A percentile compares a stretch with the other conserved stretches of the same genome.
phyloP scores from a whole-genome alignment of 2,329 filamentous ascomycete species.

The Paraphoma chrysanthemicola region DNA sequence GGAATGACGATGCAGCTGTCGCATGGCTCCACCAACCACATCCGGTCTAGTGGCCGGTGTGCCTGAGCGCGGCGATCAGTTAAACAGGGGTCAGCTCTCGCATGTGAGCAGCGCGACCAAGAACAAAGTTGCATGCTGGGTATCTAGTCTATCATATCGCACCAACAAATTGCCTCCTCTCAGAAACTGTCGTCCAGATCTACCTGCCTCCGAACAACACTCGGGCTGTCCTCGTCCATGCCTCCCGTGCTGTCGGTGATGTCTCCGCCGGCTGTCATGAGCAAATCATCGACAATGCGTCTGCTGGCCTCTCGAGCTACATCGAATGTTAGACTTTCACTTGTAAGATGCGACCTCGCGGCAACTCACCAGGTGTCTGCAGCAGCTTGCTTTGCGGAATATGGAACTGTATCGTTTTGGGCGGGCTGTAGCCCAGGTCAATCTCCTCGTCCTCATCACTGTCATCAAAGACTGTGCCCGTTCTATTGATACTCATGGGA shows the following conservation, averaged over 20 bases:
- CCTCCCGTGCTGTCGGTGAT: constrained; percentile 55
- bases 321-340: constrained; percentile 7
- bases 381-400: constrained; percentile 77
- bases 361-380: constrained; percentile 76
- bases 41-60: constrained; percentile 15
- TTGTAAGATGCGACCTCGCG: too few species aligned
- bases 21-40: constrained; percentile 19
- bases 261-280: constrained; percentile 74
- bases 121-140: constrained; percentile 16
- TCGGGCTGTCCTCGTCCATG: constrained; percentile 56
- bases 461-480: constrained; percentile 69
- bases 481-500: constrained; percentile 58
- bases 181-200: constrained; percentile 59
- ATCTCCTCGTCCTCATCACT: constrained; percentile 70
- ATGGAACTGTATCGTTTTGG: constrained; percentile 90
- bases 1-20: constrained; percentile 34
- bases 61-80: constrained; percentile 3
- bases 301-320: constrained; percentile 79
- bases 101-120: too few species aligned
- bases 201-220: constrained; percentile 53
- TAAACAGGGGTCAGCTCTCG: not conserved
- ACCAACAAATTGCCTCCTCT: not conserved
- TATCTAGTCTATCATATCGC: constrained; percentile 10
- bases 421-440: constrained; percentile 74
- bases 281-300: constrained; percentile 80